Evolutionary conservation across 129 eudicot species (phyloP), one percentile per base, ranked within the genome.

Genomic region (Escallonia rubra): DNA sequence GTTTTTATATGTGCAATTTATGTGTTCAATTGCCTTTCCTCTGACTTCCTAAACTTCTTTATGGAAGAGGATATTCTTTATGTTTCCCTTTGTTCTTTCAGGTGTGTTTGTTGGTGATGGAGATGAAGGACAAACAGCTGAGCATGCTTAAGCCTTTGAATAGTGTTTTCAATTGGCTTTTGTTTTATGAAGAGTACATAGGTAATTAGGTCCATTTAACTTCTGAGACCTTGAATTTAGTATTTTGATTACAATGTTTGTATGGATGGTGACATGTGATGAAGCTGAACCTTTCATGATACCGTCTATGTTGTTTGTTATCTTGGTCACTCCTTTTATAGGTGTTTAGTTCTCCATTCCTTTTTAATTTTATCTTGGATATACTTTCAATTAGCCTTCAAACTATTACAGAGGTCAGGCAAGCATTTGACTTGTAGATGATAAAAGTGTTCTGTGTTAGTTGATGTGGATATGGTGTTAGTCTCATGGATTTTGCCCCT

Each of bases 21-120:
- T 46, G 43, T 52, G 12, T 6, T 23, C 61, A 4, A 1, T 2
- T 14, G 6, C 4, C 40, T 23, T 23, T 23, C 34, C 34, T 23
- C 34, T 23, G 34, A 23, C 34, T 14, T 65, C 7, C 4, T n/a
- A 41, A 8, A 14, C 59, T 42, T 15, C 40, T 38, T 55, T 67
- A 9, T 7, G 8, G 8, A 52, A 9, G 38, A 41, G 15, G 49
- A 7, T 23, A 15, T 43, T n/a, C 42, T 56, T 60, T 48, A 50
- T 49, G 47, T 16, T 6, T 8, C 3, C 13, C 42, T 72, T 40
- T 23, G 34, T 54, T 46, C 16, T 50, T 64, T 58, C 64, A 72
- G 82, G 86, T 76, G 68, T 72, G 81, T 68, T 59, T 76, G 76
- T 51, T 64, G 74, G 64, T 69, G 43, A 5, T 12, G 76, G 48